Percentiles rank a stretch among this genome's conserved stretches.
phyloP scores from a whole-genome alignment of 495 filamentous ascomycete genomes.

The Aspergillus olivimuriae region DNA sequence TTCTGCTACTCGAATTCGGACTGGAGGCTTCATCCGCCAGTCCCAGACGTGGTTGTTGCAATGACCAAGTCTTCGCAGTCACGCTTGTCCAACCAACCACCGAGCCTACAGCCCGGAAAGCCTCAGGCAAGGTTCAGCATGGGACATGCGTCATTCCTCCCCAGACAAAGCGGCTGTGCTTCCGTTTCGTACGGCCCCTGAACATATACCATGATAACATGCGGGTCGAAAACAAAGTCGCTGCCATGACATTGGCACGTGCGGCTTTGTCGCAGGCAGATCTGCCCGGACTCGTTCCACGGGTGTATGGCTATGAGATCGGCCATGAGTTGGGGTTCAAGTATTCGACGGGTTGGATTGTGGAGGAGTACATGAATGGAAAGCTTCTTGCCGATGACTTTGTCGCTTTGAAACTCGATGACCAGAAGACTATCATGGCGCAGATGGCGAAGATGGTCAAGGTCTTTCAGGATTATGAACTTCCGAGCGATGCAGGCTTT shows the following conservation, averaged over 20 bases:
- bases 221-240: not conserved
- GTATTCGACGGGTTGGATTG: not conserved
- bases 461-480: not conserved
- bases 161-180: not conserved
- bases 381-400: slow-evolving; percentile 1
- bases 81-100: too few relatives aligned
- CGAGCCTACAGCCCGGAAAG: not conserved
- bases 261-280: not conserved
- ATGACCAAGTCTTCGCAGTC: too few relatives aligned
- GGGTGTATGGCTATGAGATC: not conserved
- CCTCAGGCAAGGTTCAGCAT: not conserved
- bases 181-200: not conserved
- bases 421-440: not conserved
- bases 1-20: too few relatives aligned
- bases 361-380: not conserved
- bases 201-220: not conserved
- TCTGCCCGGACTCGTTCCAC: not conserved
- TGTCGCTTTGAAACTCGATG: not conserved
- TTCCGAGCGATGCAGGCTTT: not conserved
- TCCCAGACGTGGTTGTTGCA: too few relatives aligned
- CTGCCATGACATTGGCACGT: not conserved
- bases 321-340: too few relatives aligned
- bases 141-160: not conserved
- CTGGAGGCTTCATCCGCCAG: too few relatives aligned
- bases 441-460: not conserved